Conservation (phyloP, 495 filamentous ascomycete genomes). For the Eremomyces bilateralis region DNA sequence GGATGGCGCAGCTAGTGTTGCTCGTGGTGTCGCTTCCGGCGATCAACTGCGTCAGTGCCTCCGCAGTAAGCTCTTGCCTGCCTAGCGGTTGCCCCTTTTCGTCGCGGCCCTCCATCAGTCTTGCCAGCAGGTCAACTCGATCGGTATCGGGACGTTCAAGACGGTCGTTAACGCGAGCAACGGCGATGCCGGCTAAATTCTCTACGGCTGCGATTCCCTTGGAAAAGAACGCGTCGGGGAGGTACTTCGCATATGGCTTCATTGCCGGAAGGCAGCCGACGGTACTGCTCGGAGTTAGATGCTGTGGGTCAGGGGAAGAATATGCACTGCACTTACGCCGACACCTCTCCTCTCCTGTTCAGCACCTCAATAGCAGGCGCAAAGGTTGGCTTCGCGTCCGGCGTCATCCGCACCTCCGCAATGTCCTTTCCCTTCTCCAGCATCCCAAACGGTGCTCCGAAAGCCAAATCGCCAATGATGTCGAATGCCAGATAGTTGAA, state of each 20-base stretch:
- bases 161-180: conserved; percentile 56
- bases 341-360: conserved; percentile 47
- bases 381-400: conserved; percentile 25
- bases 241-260: conserved; percentile 40
- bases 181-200: conserved; percentile 47
- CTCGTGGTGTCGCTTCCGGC: conserved; percentile 79
- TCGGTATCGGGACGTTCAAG: conserved; percentile 39
- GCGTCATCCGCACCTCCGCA: conserved; percentile 35
- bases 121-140: conserved; percentile 61
- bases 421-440: conserved; percentile 37
- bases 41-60: conserved; percentile 78
- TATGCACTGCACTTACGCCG: conserved; percentile 17
- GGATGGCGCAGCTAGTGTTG: conserved; percentile 71
- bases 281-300: conserved; percentile 14
- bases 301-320: neutral
- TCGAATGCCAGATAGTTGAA: conserved; percentile 92
- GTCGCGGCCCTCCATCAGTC: conserved; percentile 74
- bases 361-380: conserved; percentile 49
- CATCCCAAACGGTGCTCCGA: conserved; percentile 26
- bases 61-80: conserved; percentile 62
- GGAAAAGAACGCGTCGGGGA: conserved; percentile 48
- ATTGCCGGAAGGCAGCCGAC: conserved; percentile 37
- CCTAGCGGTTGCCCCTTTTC: conserved; percentile 51
- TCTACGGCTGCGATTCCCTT: conserved; percentile 40
- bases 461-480: conserved; percentile 57